These are phyloP conservation scores for Diaporthe sp. DNA, from an alignment of 2,329 filamentous ascomycete genomes.

Conservation along the genomic window DNA sequence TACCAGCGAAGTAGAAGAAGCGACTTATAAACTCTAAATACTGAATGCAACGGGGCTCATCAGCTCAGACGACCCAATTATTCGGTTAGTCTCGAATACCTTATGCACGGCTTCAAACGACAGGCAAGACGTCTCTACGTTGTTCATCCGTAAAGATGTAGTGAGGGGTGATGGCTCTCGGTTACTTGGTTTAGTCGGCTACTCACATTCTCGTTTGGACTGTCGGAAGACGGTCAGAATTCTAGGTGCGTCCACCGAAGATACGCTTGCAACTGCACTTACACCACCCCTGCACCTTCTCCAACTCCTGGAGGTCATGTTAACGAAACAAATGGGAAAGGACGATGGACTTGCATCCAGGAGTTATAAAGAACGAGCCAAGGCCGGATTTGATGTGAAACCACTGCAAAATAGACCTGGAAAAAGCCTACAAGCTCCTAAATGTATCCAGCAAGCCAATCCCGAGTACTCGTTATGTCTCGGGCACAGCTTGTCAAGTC, in stretches of 20 bases:
- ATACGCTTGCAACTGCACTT: not conserved
- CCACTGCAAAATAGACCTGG: not conserved
- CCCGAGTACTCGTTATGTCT: slow-evolving; percentile 3
- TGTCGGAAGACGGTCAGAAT: not conserved
- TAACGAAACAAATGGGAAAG: not conserved
- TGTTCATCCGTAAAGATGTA: not conserved
- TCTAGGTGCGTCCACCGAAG: not conserved
- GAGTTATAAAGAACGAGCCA: no score
- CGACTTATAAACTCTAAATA: not conserved
- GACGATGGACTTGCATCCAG: no score
- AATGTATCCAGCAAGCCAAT: not conserved
- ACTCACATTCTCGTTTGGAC: not conserved
- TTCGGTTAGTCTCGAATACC: not conserved
- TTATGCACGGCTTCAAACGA: not conserved
- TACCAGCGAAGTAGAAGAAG: not conserved
- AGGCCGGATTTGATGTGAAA: not conserved
- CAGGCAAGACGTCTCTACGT: not conserved
- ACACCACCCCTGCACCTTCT: not conserved
- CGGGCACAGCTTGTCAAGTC: not conserved
- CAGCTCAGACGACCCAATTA: not conserved
- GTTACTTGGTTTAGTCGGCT: slow-evolving; percentile 18
- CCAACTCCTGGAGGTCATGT: not conserved
- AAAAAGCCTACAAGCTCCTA: not conserved
- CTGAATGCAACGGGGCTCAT: not conserved
- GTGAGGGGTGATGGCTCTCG: slow-evolving; percentile 8